Conservation (phyloP, 495 filamentous ascomycete species). For the Talaromyces stipitatus region DNA sequence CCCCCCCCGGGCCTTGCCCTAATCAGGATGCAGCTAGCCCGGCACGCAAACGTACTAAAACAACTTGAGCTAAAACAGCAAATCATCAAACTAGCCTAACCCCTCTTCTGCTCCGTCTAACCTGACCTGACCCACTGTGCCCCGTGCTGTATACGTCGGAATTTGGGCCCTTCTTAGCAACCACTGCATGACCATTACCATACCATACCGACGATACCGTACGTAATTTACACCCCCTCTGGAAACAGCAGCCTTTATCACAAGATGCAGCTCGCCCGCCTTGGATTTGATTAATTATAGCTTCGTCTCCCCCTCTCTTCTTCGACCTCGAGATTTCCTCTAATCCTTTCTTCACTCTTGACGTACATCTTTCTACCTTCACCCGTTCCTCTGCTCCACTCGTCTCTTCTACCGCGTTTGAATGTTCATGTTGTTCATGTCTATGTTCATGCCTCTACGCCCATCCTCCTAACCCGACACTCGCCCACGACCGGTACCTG, state of each 20-base stretch:
- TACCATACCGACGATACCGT: background rate
- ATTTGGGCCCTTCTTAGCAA: background rate
- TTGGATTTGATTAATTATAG: slow-evolving; percentile 1
- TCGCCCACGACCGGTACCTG: background rate
- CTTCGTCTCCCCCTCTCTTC: slow-evolving; percentile 2
- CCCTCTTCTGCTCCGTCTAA: background rate
- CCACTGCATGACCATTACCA: too few relatives aligned
- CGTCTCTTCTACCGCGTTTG: background rate
- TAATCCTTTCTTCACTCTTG: background rate
- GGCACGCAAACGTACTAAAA: background rate
- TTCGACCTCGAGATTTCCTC: background rate
- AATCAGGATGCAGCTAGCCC: background rate
- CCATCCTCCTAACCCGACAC: background rate
- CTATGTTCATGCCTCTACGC: background rate
- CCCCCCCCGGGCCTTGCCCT: background rate
- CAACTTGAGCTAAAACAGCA: background rate
- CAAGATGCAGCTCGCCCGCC: slow-evolving; percentile 4
- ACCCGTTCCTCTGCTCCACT: background rate
- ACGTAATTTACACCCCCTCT: background rate
- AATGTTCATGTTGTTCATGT: background rate
- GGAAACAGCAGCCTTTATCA: slow-evolving; percentile 1
- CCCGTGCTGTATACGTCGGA: background rate
- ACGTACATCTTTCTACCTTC: background rate
- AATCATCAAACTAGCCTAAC: background rate
- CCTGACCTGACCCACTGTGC: too few relatives aligned